Percentiles rank a stretch among this genome's conserved stretches.
These are phyloP conservation scores for Plasmodium yoelii DNA, from an alignment of 169 alveolate species.

Conservation along the genomic window DNA sequence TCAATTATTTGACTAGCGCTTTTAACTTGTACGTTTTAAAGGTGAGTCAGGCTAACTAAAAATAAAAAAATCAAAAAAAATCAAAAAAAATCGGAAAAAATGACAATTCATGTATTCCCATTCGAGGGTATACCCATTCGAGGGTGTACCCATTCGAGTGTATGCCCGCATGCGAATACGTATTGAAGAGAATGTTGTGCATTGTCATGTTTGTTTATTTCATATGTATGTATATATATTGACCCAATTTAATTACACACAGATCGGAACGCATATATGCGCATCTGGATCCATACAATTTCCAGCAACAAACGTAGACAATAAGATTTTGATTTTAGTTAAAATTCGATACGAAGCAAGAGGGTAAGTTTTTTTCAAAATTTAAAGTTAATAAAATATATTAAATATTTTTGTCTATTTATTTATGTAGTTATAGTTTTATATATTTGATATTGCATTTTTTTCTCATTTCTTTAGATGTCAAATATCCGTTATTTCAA, in stretches of 20 bases:
- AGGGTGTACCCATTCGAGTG: background rate
- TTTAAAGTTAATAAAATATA: background rate
- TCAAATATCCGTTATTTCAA: slow-evolving; percentile 69
- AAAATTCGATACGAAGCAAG: slow-evolving; percentile 56
- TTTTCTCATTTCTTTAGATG: slow-evolving; percentile 29
- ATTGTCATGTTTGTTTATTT: background rate
- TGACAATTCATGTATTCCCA: no score
- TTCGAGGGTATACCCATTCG: background rate
- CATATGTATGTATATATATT: background rate
- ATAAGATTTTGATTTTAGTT: slow-evolving; percentile 60
- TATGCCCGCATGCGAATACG: background rate
- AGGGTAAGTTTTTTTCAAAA: slow-evolving; percentile 35
- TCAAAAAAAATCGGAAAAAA: no score
- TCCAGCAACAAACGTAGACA: slow-evolving; percentile 45
- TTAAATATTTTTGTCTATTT: background rate
- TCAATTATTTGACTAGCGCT: slow-evolving; percentile 58
- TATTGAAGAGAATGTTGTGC: background rate
- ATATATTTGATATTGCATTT: background rate
- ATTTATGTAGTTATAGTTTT: background rate
- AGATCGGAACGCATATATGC: slow-evolving; percentile 62
- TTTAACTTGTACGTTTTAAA: slow-evolving; percentile 69
- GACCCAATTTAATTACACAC: background rate
- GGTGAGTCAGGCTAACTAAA: background rate
- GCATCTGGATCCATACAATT: slow-evolving; percentile 71
- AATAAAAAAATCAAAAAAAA: no score